Conservation (phyloP, 768 basidiomycete species). For the Candolleomyces eurysporus region DNA sequence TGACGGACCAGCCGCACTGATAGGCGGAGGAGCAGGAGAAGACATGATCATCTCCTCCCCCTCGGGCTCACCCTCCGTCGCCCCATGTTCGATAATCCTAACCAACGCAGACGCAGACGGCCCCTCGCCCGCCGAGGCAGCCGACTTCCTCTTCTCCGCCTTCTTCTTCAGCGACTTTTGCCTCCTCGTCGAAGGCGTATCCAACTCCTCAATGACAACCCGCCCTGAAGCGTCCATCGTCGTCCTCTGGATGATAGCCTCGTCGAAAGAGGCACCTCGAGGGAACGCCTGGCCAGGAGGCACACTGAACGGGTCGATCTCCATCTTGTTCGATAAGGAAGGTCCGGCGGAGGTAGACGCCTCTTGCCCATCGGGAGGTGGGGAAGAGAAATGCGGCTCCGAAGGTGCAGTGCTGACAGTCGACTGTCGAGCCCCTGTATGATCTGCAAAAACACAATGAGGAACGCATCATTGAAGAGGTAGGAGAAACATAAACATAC, state of each 20-base stretch:
- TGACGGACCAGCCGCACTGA: no score
- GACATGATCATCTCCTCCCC: no score
- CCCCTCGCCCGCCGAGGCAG: background rate
- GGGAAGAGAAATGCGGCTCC: conserved; percentile 32
- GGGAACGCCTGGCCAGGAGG: background rate
- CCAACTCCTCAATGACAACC: conserved; percentile 68
- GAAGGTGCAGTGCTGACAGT: conserved; percentile 45
- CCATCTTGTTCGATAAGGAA: conserved; percentile 8
- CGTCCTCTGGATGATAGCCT: conserved; percentile 19
- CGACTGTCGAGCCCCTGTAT: conserved; percentile 42
- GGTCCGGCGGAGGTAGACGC: background rate
- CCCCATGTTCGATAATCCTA: no score
- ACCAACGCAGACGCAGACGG: background rate
- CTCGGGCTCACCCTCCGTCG: no score
- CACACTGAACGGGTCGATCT: conserved; percentile 7
- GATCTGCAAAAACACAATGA: conserved; percentile 24
- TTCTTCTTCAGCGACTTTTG: conserved; percentile 42
- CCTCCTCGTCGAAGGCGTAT: conserved; percentile 66
- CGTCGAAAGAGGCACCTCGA: conserved; percentile 1
- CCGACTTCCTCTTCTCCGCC: conserved; percentile 11
- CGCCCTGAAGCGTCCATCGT: conserved; percentile 39
- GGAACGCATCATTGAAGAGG: background rate
- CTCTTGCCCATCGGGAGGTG: conserved; percentile 17
- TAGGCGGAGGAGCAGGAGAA: no score
- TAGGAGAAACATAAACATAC: conserved; percentile 24